Conservation (phyloP, 2,329 filamentous ascomycete species). For the Pseudocercospora fuligena region DNA sequence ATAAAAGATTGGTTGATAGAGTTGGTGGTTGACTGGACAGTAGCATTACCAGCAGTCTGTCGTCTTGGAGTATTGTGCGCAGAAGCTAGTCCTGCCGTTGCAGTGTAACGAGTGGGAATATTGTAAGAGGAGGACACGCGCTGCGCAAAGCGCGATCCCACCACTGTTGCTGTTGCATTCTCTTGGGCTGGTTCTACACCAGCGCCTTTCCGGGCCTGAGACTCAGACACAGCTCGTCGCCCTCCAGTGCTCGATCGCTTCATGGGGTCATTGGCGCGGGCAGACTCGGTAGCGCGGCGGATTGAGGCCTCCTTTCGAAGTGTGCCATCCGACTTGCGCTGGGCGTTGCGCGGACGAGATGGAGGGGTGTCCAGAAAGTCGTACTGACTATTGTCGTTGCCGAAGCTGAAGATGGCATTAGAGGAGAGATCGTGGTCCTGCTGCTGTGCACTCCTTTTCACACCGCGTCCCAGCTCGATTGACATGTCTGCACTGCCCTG, state of each 20-base stretch:
- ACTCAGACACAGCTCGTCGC: constrained; percentile 58
- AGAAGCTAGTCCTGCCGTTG: constrained; percentile 23
- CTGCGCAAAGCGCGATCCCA: constrained; percentile 59
- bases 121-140: constrained; percentile 29
- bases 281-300: constrained; percentile 50
- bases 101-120: constrained; percentile 29
- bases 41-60: constrained; percentile 37
- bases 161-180: constrained; percentile 48
- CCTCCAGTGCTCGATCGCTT: constrained; percentile 26
- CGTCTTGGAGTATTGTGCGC: constrained; percentile 32
- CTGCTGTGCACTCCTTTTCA: constrained; percentile 46
- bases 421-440: constrained; percentile 54
- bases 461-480: constrained; percentile 62
- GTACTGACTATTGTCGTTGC: constrained; percentile 54
- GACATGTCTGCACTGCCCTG: constrained; percentile 53
- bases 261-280: constrained; percentile 40
- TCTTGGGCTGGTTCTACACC: constrained; percentile 57
- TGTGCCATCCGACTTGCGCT: constrained; percentile 43
- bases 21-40: constrained; percentile 47
- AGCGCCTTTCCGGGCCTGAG: constrained; percentile 58
- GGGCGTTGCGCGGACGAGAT: constrained; percentile 33
- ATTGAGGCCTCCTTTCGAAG: constrained; percentile 53
- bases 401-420: constrained; percentile 55
- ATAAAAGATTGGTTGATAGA: constrained; percentile 63
- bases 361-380: constrained; percentile 52